A percentile compares a stretch with the other conserved stretches of the same genome.
These are phyloP conservation scores for Xylariaceae sp. DNA, from an alignment of 2,329 filamentous ascomycete species.

Conservation along the genomic window DNA sequence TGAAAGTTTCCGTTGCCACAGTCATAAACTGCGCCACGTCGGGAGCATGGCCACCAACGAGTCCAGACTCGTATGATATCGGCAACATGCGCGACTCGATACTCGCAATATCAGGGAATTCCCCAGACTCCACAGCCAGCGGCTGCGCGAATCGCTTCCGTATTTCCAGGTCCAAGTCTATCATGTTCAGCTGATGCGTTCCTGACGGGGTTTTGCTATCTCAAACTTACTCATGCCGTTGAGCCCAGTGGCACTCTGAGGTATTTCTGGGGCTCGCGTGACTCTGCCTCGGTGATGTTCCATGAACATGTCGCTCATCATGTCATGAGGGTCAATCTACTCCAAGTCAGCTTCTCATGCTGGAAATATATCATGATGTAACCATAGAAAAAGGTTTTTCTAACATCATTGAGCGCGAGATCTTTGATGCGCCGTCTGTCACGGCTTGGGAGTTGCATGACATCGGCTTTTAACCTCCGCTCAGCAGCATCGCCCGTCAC, in stretches of 20 bases:
- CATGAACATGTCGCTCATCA: constrained; percentile 46
- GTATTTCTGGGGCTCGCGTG: constrained; percentile 52
- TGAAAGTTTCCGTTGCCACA: constrained; percentile 60
- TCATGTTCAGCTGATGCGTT: constrained; percentile 5
- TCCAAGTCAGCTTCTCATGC: constrained; percentile 22
- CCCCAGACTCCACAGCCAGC: constrained; percentile 61
- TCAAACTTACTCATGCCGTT: constrained; percentile 69
- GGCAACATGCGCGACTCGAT: constrained; percentile 63
- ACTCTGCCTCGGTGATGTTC: constrained; percentile 46
- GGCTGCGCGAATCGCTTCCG: constrained; percentile 60
- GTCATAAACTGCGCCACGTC: constrained; percentile 62
- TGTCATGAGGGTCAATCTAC: constrained; percentile 52
- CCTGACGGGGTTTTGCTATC: constrained; percentile 22
- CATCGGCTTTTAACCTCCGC: constrained; percentile 60
- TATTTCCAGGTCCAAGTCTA: constrained; percentile 63
- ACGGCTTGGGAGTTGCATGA: constrained; percentile 64
- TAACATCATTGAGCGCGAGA: constrained; percentile 55
- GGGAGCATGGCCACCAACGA: constrained; percentile 51
- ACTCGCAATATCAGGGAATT: constrained; percentile 60
- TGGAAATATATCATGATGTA: background rate
- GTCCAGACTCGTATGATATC: constrained; percentile 61
- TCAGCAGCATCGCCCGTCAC: constrained; percentile 61
- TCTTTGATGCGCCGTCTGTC: constrained; percentile 65
- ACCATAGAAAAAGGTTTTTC: constrained; percentile 25
- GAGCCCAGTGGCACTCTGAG: constrained; percentile 64